Percentiles rank a stretch among this genome's conserved stretches.
Conservation (phyloP, 768 basidiomycete species). For the Pleurotus ostreatus region DNA sequence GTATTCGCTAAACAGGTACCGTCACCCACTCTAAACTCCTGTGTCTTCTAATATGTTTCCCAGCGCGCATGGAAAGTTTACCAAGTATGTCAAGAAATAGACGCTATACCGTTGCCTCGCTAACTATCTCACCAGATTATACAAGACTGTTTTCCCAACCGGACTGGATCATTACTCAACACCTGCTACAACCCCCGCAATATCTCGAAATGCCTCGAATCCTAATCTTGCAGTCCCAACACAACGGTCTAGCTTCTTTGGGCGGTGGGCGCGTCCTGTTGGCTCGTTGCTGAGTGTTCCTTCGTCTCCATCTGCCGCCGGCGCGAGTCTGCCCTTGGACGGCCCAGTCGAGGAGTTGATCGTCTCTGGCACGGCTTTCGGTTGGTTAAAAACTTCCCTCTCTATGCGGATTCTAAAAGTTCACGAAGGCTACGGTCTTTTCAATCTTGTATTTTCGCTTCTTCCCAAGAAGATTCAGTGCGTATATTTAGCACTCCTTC, state of each 20-base stretch:
- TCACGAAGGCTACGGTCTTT: slow-evolving; percentile 52
- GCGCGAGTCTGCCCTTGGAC: slow-evolving; percentile 24
- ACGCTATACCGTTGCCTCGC: background rate
- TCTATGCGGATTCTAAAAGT: background rate
- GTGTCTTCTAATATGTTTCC: background rate
- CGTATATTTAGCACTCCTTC: slow-evolving; percentile 13
- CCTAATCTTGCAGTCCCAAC: slow-evolving; percentile 19
- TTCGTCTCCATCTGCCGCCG: slow-evolving; percentile 9
- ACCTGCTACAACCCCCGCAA: slow-evolving; percentile 27
- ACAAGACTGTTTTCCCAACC: slow-evolving; percentile 62
- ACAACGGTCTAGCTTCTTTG: slow-evolving; percentile 28
- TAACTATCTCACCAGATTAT: slow-evolving; percentile 39
- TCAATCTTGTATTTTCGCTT: slow-evolving; percentile 77
- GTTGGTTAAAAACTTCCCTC: slow-evolving; percentile 33
- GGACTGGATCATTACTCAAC: slow-evolving; percentile 47
- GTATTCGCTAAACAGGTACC: slow-evolving; percentile 48
- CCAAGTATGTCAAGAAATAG: slow-evolving; percentile 42
- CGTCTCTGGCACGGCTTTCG: slow-evolving; percentile 74
- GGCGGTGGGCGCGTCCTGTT: slow-evolving; percentile 29
- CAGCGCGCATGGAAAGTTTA: slow-evolving; percentile 72
- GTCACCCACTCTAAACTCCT: slow-evolving; percentile 11
- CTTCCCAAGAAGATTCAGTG: slow-evolving; percentile 70
- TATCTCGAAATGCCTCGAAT: slow-evolving; percentile 29
- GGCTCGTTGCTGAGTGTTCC: slow-evolving; percentile 17
- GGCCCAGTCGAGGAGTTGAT: slow-evolving; percentile 71